phyloP scores from a whole-genome alignment of 2,329 filamentous ascomycete genomes.

The Zasmidium citrigriseum region DNA sequence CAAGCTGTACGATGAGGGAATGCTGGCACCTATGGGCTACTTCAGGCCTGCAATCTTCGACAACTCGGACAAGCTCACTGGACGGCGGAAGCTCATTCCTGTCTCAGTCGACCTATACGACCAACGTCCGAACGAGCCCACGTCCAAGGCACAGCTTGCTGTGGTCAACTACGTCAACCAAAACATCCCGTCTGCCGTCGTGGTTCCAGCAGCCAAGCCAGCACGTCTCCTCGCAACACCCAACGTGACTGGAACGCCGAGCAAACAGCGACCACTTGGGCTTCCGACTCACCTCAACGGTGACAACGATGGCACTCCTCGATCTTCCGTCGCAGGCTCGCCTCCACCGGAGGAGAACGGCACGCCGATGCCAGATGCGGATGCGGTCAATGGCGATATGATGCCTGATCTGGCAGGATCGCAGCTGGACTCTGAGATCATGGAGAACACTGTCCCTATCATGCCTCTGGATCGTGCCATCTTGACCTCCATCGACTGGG shows the following conservation, averaged over 20 bases:
- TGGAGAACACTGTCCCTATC: slow-evolving; percentile 78
- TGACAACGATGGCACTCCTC: slow-evolving; percentile 73
- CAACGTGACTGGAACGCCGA: slow-evolving; percentile 26
- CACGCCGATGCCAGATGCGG: slow-evolving; percentile 61
- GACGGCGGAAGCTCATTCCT: slow-evolving; percentile 78
- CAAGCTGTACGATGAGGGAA: slow-evolving; percentile 95
- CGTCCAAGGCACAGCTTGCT: slow-evolving; percentile 78
- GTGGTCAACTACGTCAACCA: slow-evolving; percentile 56
- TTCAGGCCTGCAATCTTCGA: slow-evolving; percentile 89
- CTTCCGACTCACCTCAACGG: slow-evolving; percentile 68
- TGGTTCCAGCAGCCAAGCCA: slow-evolving; percentile 46
- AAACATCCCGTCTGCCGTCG: slow-evolving; percentile 38
- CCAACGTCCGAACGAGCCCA: slow-evolving; percentile 84
- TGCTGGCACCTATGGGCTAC: slow-evolving; percentile 92
- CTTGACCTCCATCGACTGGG: slow-evolving; percentile 83
- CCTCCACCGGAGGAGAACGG: slow-evolving; percentile 76
- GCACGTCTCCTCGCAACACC: slow-evolving; percentile 42
- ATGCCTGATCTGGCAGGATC: background rate
- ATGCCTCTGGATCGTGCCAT: slow-evolving; percentile 88
- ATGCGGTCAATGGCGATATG: slow-evolving; percentile 29
- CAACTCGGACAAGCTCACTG: slow-evolving; percentile 73
- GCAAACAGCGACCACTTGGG: slow-evolving; percentile 53
- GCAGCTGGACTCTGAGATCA: slow-evolving; percentile 60
- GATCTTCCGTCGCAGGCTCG: slow-evolving; percentile 82
- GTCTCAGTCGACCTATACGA: slow-evolving; percentile 95